Evolutionary conservation across 1,284 basidiomycete species (phyloP).

Genomic region (Pseudozyma flocculosa): DNA sequence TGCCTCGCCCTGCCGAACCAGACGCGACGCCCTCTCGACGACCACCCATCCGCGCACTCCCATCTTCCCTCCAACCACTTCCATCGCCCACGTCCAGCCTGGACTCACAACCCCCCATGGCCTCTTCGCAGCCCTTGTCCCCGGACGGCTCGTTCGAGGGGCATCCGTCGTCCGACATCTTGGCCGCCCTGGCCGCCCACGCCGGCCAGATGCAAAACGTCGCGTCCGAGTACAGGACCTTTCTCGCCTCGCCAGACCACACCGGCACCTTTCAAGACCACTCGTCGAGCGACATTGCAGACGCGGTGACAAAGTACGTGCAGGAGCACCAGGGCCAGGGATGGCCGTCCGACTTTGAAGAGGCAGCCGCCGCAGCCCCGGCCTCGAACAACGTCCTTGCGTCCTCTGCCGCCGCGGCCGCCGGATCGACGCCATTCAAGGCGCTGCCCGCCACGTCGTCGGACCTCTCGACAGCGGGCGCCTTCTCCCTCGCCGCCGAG

Average conservation of each 20-base stretch:
- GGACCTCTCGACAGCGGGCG: not conserved
- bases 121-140: not conserved
- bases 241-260: slow-evolving; percentile 1
- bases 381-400: slow-evolving; percentile 1
- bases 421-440: not conserved
- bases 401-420: not conserved
- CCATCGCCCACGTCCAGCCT: no score
- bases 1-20: no score
- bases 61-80: no score
- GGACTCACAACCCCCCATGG: no score
- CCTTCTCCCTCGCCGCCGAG: slow-evolving; percentile 20
- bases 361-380: not conserved
- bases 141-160: slow-evolving; percentile 24
- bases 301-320: slow-evolving; percentile 34
- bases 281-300: slow-evolving; percentile 24
- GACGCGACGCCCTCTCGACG: no score
- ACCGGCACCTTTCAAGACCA: slow-evolving; percentile 18
- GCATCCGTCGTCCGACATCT: slow-evolving; percentile 29
- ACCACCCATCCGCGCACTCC: no score
- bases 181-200: slow-evolving; percentile 23
- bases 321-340: slow-evolving; percentile 17
- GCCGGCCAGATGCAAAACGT: slow-evolving; percentile 22
- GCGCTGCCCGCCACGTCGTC: not conserved
- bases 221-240: slow-evolving; percentile 7
- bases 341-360: slow-evolving; percentile 11